Conservation (phyloP, 2,329 filamentous ascomycete genomes). For the Periglandula ipomoeae region DNA sequence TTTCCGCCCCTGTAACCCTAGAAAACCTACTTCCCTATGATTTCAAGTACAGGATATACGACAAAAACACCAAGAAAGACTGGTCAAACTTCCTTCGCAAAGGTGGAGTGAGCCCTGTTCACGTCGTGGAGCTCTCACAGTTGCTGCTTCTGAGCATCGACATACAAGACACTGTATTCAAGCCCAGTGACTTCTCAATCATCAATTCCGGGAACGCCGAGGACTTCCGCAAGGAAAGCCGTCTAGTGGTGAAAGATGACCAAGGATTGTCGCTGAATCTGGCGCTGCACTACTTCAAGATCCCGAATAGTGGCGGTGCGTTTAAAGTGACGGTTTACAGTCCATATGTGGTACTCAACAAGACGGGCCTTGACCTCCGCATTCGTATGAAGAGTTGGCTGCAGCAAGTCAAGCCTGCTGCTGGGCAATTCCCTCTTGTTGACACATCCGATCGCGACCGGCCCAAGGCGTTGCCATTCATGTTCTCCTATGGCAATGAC, state of each 20-base stretch:
- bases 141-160: conserved; percentile 86
- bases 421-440: conserved; percentile 62
- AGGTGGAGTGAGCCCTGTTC: conserved; percentile 91
- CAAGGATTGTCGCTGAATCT: conserved; percentile 71
- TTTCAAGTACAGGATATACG: conserved; percentile 98
- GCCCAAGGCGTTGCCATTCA: conserved; percentile 76
- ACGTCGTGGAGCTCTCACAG: conserved; percentile 93
- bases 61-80: conserved; percentile 96
- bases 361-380: conserved; percentile 81
- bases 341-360: conserved; percentile 90
- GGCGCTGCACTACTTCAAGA: conserved; percentile 80
- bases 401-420: conserved; percentile 70
- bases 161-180: conserved; percentile 93
- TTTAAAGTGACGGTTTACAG: conserved; percentile 95
- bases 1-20: conserved; percentile 86
- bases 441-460: conserved; percentile 41
- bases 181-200: conserved; percentile 91
- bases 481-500: conserved; percentile 88
- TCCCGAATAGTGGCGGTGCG: conserved; percentile 86
- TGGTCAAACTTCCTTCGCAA: conserved; percentile 98
- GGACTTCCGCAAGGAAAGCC: conserved; percentile 79
- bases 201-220: conserved; percentile 85
- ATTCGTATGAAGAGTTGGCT: conserved; percentile 85
- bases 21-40: conserved; percentile 94
- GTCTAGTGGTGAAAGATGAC: conserved; percentile 73